A percentile compares a stretch with the other conserved stretches of the same genome.
Conservation (phyloP, 306 rosid genomes). For the Cercis canadensis region DNA sequence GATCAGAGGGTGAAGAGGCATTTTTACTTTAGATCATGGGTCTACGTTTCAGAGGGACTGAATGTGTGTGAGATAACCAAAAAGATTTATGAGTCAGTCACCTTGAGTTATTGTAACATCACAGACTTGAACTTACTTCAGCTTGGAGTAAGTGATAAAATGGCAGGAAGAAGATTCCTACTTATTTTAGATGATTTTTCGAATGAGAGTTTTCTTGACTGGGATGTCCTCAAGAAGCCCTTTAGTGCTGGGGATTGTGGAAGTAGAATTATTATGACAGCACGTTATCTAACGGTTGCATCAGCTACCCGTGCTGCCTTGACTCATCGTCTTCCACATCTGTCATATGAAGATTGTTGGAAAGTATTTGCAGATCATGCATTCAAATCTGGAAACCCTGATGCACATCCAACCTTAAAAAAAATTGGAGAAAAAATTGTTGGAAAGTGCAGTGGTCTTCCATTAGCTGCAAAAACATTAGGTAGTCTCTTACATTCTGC, state of each 20-base stretch:
- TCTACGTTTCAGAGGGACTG: slow-evolving; percentile 42
- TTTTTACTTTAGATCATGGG: slow-evolving; percentile 41
- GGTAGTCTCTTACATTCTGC: not conserved
- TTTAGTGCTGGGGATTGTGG: not conserved
- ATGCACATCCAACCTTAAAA: not conserved
- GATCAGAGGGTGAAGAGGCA: slow-evolving; percentile 21
- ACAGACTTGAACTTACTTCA: slow-evolving; percentile 43
- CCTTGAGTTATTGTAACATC: slow-evolving; percentile 15
- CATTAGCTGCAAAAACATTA: not conserved
- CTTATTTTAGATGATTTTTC: slow-evolving; percentile 5
- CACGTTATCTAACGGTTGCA: not conserved
- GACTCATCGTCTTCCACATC: not conserved
- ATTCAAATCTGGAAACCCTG: not conserved
- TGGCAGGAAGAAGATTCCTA: not conserved
- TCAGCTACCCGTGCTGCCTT: not conserved
- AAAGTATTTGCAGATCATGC: not conserved
- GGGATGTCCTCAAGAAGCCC: slow-evolving; percentile 11
- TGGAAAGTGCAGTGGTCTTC: not conserved
- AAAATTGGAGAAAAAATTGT: not conserved
- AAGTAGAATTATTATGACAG: not conserved
- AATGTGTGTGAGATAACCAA: slow-evolving; percentile 49
- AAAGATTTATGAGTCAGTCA: slow-evolving; percentile 43
- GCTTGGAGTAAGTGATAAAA: not conserved
- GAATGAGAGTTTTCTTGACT: not conserved
- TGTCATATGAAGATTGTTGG: not conserved